phyloP scores from a whole-genome alignment of 257 asterid species.

The Datura wrightii region DNA sequence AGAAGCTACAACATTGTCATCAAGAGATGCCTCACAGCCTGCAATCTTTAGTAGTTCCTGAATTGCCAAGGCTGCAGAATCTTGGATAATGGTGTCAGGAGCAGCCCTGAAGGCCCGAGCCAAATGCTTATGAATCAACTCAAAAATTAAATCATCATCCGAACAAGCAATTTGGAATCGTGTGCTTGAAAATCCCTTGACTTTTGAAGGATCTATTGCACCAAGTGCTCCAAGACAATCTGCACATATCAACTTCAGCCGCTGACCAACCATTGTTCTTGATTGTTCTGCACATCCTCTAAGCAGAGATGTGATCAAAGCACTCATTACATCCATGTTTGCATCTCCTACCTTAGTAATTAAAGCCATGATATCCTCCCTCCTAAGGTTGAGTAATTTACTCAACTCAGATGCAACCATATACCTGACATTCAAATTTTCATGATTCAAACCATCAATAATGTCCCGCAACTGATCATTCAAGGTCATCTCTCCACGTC shows the following conservation, averaged over 20 bases:
- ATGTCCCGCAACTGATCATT: constrained; percentile 83
- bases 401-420: constrained; percentile 95
- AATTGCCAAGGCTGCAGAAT: constrained; percentile 94
- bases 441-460: constrained; percentile 89
- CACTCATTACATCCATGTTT: constrained; percentile 78
- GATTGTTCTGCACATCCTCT: constrained; percentile 99
- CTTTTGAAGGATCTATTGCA: constrained; percentile 97
- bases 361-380: constrained; percentile 72
- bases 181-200: constrained; percentile 67
- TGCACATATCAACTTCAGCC: constrained; percentile 86
- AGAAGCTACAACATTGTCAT: constrained; percentile 55
- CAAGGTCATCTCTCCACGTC: constrained; percentile 73
- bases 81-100: constrained; percentile 84
- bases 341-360: constrained; percentile 73
- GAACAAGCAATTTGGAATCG: constrained; percentile 97
- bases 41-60: constrained; percentile 93
- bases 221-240: constrained; percentile 98
- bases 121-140: constrained; percentile 91
- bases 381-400: constrained; percentile 73
- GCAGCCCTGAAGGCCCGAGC: constrained; percentile 98
- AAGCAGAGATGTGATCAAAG: constrained; percentile 81
- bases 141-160: constrained; percentile 94
- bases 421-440: constrained; percentile 90
- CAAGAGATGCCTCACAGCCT: constrained; percentile 84
- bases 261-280: constrained; percentile 85